Base-by-base conservation (phyloP, 106 monocot species). In the Dendrobium catenatum region DNA sequence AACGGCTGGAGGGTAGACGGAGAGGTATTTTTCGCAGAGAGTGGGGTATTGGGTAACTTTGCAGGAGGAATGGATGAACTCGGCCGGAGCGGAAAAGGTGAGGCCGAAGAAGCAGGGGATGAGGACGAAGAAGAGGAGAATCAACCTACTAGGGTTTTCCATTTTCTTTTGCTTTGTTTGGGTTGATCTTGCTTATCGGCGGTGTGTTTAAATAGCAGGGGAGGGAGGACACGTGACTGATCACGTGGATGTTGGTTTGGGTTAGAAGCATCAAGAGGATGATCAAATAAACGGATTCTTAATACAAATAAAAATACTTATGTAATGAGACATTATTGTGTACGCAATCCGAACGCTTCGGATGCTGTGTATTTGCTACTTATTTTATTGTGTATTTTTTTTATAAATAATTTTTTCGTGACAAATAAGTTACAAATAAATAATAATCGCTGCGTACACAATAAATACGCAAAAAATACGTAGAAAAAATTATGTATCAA, bases 1-100 rank as follows among this genome's bases (percentile, higher is more conserved):
- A 56, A 88, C 77, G n/a, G 85, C 8, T 2, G 85, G 80, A 16
- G 82, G 75, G 77, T 77, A 78, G 24, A 51, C 61, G 46, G 47
- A 15, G 18, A 88, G 83, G 59, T 29, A 82, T 10, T 77, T 66
- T 79, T 82, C 79, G 82, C 88, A 88, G 17, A 82, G 74, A 19
- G 29, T 26, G 11, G 88, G 88, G 77, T 88, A 88, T 22, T 43
- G 64, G 22, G 88, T 88, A 37, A 10, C 68, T 9, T 49, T 67
- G 85, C 88, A 88, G 20, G 85, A 79, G 4, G 81, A n/a, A 40
- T 76, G 82, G 15, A 88, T 78, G 73, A 85, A 82, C 44, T 47
- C 76, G 17, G 76, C 20, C 61, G 77, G 44, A 20, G 81, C 6
- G 43, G 58, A 70, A n/a, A 6, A 22, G 20, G 22, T 22, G 24